Percentiles rank a stretch among this genome's conserved stretches.
These are phyloP conservation scores for Beauveria medogensis DNA, from an alignment of 2,329 filamentous ascomycete species.

Conservation along the genomic window DNA sequence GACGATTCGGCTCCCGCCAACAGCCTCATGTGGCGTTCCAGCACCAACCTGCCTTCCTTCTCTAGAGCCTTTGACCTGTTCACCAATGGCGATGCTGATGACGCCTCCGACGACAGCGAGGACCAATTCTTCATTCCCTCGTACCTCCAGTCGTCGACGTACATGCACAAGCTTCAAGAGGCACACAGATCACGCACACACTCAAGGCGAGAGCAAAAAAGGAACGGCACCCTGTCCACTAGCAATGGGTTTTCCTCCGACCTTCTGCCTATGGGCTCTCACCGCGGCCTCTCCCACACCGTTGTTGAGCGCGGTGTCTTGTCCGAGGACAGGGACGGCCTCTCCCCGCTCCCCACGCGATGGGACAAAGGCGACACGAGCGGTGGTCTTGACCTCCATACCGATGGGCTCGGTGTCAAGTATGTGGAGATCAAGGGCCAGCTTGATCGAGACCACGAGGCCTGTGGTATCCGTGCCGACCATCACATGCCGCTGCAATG, in stretches of 20 bases:
- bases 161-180: conserved; percentile 68
- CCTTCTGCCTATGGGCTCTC: conserved; percentile 37
- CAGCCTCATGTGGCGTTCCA: conserved; percentile 17
- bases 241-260: conserved; percentile 39
- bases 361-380: conserved; percentile 80
- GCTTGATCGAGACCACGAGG: conserved; percentile 59
- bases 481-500: conserved; percentile 81
- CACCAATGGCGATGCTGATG: conserved; percentile 25
- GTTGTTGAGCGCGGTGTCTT: conserved; percentile 67
- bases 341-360: conserved; percentile 65
- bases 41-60: conserved; percentile 32
- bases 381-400: conserved; percentile 62
- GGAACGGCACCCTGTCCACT: conserved; percentile 30
- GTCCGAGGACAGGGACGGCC: conserved; percentile 47
- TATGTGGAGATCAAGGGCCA: conserved; percentile 40
- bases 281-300: conserved; percentile 75
- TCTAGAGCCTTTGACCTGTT: conserved; percentile 47
- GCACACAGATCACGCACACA: conserved; percentile 54
- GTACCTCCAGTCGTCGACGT: conserved; percentile 70
- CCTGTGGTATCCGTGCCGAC: conserved; percentile 74
- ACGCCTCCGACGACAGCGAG: conserved; percentile 19
- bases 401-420: conserved; percentile 66
- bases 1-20: conserved; percentile 16
- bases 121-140: conserved; percentile 70
- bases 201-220: conserved; percentile 39